These are phyloP conservation scores for Tolypocladium guangdongense DNA, from an alignment of 2,329 filamentous ascomycete species.

Conservation along the genomic window DNA sequence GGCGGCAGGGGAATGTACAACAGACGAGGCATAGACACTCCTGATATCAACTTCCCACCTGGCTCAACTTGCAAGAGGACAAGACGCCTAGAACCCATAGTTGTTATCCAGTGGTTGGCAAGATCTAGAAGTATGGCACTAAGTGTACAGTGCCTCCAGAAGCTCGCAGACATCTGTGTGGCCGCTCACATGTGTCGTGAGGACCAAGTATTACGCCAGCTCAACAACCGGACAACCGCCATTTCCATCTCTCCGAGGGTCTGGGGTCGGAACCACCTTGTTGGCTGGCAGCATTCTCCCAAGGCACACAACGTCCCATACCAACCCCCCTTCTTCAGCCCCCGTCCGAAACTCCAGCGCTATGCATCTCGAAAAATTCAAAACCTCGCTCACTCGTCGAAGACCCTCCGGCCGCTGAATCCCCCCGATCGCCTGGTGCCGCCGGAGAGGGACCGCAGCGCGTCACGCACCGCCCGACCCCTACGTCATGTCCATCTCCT, in stretches of 20 bases:
- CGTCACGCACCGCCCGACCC: neutral
- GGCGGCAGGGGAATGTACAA: neutral
- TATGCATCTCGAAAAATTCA: slow-evolving; percentile 20
- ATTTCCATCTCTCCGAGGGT: neutral
- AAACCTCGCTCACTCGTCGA: neutral
- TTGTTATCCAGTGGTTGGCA: too few relatives aligned
- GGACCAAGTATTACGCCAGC: too few relatives aligned
- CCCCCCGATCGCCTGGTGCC: neutral
- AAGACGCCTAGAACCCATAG: neutral
- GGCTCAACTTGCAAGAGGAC: neutral
- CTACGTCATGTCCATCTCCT: slow-evolving; percentile 1
- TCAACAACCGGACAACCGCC: neutral
- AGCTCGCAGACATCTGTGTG: neutral
- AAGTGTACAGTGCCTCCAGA: neutral
- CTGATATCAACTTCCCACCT: neutral
- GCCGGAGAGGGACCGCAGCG: neutral
- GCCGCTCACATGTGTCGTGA: neutral
- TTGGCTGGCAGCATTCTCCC: neutral
- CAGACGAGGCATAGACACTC: neutral
- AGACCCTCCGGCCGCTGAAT: neutral
- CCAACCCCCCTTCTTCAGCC: neutral
- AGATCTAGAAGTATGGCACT: neutral
- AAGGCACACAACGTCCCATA: neutral
- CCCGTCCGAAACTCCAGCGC: slow-evolving; percentile 27
- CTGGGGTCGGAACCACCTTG: neutral